A percentile compares a stretch with the other conserved stretches of the same genome.
Conservation (phyloP, 805 yeast genomes). For the Starmerella gropengiesseri region DNA sequence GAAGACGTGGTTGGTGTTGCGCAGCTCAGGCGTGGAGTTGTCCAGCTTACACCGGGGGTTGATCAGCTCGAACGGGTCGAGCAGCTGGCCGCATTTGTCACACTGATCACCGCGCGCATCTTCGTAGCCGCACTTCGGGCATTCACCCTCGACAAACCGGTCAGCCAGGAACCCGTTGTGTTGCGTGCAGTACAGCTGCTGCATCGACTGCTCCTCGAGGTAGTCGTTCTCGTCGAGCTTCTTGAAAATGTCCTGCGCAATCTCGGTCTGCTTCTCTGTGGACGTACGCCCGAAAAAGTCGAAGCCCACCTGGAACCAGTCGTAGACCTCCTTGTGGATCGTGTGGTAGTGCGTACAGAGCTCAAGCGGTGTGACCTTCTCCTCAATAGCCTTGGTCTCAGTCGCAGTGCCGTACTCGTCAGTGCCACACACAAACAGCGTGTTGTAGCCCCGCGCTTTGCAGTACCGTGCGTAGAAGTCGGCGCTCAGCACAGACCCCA, state of each 20-base stretch:
- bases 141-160: constrained; percentile 91
- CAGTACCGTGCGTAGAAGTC: constrained; percentile 87
- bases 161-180: constrained; percentile 92
- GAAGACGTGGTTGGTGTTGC: constrained; percentile 76
- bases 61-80: constrained; percentile 86
- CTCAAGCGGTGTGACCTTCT: constrained; percentile 75
- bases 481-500: constrained; percentile 89
- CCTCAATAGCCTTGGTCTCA: constrained; percentile 95
- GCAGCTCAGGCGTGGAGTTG: constrained; percentile 65
- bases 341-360: constrained; percentile 84
- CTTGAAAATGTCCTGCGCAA: constrained; percentile 85
- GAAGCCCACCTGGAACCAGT: constrained; percentile 93
- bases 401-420: constrained; percentile 99
- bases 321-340: constrained; percentile 79
- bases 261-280: constrained; percentile 79
- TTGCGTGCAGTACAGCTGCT: constrained; percentile 80
- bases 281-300: constrained; percentile 96
- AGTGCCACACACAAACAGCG: constrained; percentile 87
- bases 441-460: constrained; percentile 78
- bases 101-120: constrained; percentile 99
- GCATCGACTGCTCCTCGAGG: constrained; percentile 77
- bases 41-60: constrained; percentile 95
- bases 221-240: constrained; percentile 64
- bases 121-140: constrained; percentile 89
- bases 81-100: constrained; percentile 83